Base-by-base conservation (phyloP, 2,329 filamentous ascomycete genomes). In the Eutypa lata region DNA sequence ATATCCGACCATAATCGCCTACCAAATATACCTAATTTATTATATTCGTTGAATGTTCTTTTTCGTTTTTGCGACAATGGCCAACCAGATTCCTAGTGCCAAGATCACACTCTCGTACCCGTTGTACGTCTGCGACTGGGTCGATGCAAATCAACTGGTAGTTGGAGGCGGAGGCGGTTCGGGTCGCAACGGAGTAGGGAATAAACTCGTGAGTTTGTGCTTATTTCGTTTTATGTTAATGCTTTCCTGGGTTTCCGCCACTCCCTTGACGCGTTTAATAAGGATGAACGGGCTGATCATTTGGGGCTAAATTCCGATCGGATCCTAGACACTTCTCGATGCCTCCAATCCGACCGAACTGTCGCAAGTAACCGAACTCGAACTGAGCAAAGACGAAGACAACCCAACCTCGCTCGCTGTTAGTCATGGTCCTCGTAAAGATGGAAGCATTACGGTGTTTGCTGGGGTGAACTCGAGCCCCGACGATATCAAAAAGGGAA, bases 141-240 rank as follows among this genome's bases (percentile, higher is more conserved):
- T 87, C 64, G 86, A 95, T 74, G 81, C 87, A 54, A 82, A 82
- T 57, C 86, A 86, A 58, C 78, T 97, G 22, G 76, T 96, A 8
- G 89, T 96, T 37, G 91, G 88, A 55, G 93, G 93, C 49, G 93
- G 93, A 56, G 93, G 93, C 59, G 93, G 93, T 48, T 86, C 90
- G 58, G 86, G 89, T 47, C 83, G 84, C 59, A 91, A 84, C 60
- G 91, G 91, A 44, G 89, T 96, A 21, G 85, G 86, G 52, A 96
- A 96, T 76, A 91, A 91, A 72, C 91, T 96, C 65, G 89, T 89
- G 73, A 66, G 86, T 76, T 44, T 24, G 26, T 31, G 50, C 35
- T 38, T 31, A 21, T 38, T 35, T 49, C 35, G n/a, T 24, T 38
- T 43, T 47, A 28, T 18, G 35, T 24, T 43, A 18, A 18, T 18